phyloP scores from a whole-genome alignment of 2,329 filamentous ascomycete species.

The Paracoccidioides lutzii region DNA sequence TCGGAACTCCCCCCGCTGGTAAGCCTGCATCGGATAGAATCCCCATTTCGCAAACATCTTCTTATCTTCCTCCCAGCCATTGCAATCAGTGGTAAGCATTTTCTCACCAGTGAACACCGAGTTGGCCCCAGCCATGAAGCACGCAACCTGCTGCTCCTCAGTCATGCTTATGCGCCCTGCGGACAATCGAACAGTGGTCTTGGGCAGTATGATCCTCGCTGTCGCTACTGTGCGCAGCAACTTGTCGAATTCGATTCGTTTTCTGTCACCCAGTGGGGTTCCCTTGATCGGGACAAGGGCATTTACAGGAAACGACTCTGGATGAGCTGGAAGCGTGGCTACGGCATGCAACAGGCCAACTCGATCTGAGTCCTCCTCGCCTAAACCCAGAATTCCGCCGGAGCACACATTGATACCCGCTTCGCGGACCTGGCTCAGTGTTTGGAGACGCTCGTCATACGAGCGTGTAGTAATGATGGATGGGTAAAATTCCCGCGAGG shows the following conservation, averaged over 20 bases:
- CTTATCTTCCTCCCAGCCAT: constrained; percentile 79
- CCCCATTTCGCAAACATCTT: constrained; percentile 77
- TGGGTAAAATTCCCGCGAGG: constrained; percentile 77
- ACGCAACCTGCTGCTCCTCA: constrained; percentile 79
- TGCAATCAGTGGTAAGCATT: constrained; percentile 87
- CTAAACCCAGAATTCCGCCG: constrained; percentile 74
- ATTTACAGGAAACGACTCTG: constrained; percentile 85
- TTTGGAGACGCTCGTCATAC: constrained; percentile 77
- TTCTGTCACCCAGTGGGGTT: constrained; percentile 65
- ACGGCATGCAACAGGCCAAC: constrained; percentile 75
- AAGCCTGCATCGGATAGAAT: constrained; percentile 58
- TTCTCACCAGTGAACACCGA: constrained; percentile 94
- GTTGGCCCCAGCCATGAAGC: constrained; percentile 83
- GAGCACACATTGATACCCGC: constrained; percentile 85
- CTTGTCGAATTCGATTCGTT: constrained; percentile 61
- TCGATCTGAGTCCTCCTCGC: constrained; percentile 65
- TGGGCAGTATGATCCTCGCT: constrained; percentile 68
- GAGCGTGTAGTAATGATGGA: constrained; percentile 71
- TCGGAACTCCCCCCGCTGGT: constrained; percentile 28
- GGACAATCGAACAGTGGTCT: constrained; percentile 74
- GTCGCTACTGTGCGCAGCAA: constrained; percentile 75
- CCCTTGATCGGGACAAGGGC: constrained; percentile 83
- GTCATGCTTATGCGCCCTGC: constrained; percentile 72
- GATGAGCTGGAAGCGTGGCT: constrained; percentile 65
- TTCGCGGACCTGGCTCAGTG: constrained; percentile 65